phyloP scores from a whole-genome alignment of 2,329 filamentous ascomycete species.

The Endothia cerciana region DNA sequence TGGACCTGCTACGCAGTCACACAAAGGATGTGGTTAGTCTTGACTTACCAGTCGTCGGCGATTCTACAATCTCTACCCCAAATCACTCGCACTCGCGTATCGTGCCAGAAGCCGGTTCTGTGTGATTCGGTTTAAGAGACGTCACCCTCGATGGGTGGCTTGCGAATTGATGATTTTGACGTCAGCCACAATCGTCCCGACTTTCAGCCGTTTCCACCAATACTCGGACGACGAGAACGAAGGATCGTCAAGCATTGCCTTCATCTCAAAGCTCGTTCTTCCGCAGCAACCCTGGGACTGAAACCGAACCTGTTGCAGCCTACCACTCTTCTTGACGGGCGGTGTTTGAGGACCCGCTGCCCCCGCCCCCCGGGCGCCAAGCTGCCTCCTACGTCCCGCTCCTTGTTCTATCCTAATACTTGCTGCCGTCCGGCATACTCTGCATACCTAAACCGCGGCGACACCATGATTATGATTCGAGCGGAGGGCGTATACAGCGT shows the following conservation, averaged over 20 bases:
- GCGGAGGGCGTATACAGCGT: not conserved
- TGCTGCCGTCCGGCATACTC: not conserved
- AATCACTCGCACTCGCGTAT: too few species aligned
- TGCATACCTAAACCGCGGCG: not conserved
- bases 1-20: not conserved
- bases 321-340: slow-evolving; percentile 19
- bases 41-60: not conserved
- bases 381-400: not conserved
- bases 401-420: not conserved
- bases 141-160: not conserved
- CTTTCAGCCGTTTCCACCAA: slow-evolving; percentile 8
- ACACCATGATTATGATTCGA: not conserved
- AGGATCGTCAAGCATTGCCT: slow-evolving; percentile 15
- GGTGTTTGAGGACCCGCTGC: slow-evolving; percentile 26
- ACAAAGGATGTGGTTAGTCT: not conserved
- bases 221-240: slow-evolving; percentile 16
- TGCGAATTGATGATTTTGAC: not conserved
- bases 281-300: slow-evolving; percentile 21
- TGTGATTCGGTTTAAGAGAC: not conserved
- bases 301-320: slow-evolving; percentile 27
- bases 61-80: not conserved
- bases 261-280: slow-evolving; percentile 17
- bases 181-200: slow-evolving; percentile 11
- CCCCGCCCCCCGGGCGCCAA: not conserved
- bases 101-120: not conserved